Conservation (phyloP, 768 basidiomycete species). For the Termitomyces sp. region DNA sequence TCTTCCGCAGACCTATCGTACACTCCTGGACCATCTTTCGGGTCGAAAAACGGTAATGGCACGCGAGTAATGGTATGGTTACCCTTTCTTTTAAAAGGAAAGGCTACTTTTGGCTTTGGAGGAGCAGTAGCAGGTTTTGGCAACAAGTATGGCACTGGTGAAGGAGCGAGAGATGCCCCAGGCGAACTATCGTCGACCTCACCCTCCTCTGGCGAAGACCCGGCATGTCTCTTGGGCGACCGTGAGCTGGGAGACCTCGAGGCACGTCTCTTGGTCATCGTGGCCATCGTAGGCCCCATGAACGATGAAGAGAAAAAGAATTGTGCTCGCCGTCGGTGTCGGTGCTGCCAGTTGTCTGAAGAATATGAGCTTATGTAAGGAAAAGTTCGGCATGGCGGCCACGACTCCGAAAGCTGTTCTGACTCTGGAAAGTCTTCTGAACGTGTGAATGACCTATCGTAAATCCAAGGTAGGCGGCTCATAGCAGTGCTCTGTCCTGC, state of each 20-base stretch:
- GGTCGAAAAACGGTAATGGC: constrained; percentile 13
- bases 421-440: not conserved
- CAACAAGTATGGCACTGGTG: constrained; percentile 29
- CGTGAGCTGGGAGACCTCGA: constrained; percentile 51
- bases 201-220: constrained; percentile 80
- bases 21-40: constrained; percentile 24
- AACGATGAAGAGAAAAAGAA: constrained; percentile 6
- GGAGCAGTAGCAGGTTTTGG: constrained; percentile 27
- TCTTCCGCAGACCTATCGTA: constrained; percentile 44
- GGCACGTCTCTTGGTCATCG: constrained; percentile 53
- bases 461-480: not conserved
- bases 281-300: constrained; percentile 33
- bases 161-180: constrained; percentile 18
- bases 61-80: constrained; percentile 21
- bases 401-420: not conserved
- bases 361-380: constrained; percentile 20
- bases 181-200: constrained; percentile 63
- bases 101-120: constrained; percentile 53
- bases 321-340: constrained; percentile 14
- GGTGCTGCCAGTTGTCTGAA: constrained; percentile 3
- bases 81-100: constrained; percentile 69
- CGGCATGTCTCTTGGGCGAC: constrained; percentile 50
- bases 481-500: not conserved
- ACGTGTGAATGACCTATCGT: not conserved
- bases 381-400: not conserved